Evolutionary conservation across 202 grass and related monocot species (phyloP), one percentile per base, ranked within the genome.

Genomic region (Digitaria exilis): DNA sequence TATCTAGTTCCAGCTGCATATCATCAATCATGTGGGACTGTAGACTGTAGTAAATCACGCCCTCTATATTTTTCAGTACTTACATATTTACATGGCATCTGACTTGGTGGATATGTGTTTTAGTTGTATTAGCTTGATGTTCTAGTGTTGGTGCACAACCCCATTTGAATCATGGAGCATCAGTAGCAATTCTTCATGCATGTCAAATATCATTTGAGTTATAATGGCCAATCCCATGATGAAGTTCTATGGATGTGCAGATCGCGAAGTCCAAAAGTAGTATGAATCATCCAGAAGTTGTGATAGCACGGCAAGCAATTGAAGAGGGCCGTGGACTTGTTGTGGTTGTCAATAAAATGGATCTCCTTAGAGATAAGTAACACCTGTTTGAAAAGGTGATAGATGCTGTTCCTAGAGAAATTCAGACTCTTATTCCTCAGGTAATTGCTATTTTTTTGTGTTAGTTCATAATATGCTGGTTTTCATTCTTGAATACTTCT

Each of bases 281-380:
- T 77, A 90, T 95, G 90, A 93, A 91, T 61, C 95, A 95, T 80
- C 79, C 90, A 39, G 95, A 98, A 85, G 92, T 95, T 70, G 41
- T 95, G 61, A 98, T 98, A 75, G 95, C 95, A 71, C 90, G 92
- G 0, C 92, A 94, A 88, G 84, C 95, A 74, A 89, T 98, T 76
- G 95, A 98, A 93, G 92, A 98, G 88, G 95, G 92, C 6, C 92
- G 90, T 84, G 95, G 92, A 49, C 84, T 98, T 39, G 85, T 98
- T 73, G 90, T 98, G 79, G 48, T 98, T 72, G 92, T 98, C 57
- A 98, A 98, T 69, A 95, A 98, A 92, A 98, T 98, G 92, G 95
- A 98, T 90, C 91, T 98, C 46, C 92, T 98, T 77, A 89, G 89
- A 80, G 87, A 82, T 70, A 95, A 90, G 10, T 71, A 81, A 73